Percentiles rank a stretch among this genome's conserved stretches.
phyloP scores from a whole-genome alignment of 768 basidiomycete genomes.

The Psilocybe cubensis region DNA sequence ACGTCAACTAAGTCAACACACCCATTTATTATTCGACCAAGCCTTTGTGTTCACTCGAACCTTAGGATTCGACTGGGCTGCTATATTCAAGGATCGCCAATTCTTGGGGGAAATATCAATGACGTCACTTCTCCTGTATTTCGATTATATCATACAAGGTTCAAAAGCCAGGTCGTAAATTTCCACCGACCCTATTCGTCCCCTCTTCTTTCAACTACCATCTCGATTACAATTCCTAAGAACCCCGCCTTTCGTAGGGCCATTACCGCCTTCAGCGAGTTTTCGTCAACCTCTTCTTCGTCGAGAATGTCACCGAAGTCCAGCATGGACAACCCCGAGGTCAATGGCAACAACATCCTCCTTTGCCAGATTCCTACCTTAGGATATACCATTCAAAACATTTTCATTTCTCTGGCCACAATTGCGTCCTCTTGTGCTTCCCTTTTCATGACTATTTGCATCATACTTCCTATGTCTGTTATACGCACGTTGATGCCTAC shows the following conservation, averaged over 20 bases:
- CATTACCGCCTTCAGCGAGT: not conserved
- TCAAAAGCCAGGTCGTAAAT: not conserved
- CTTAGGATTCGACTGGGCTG: too few relatives aligned
- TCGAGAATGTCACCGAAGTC: not conserved
- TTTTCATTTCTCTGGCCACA: constrained; percentile 25
- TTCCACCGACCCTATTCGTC: not conserved
- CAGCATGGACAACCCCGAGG: not conserved
- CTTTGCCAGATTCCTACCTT: constrained; percentile 26
- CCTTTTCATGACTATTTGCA: constrained; percentile 22
- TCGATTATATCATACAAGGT: not conserved
- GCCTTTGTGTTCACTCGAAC: too few relatives aligned
- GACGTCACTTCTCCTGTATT: not conserved
- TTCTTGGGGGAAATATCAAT: not conserved
- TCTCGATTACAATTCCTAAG: not conserved
- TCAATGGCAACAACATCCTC: not conserved
- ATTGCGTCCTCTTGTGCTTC: constrained; percentile 18
- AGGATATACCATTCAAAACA: constrained; percentile 28
- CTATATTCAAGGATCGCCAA: too few relatives aligned
- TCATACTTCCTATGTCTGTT: constrained; percentile 25
- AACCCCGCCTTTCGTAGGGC: not conserved
- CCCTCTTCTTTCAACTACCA: not conserved
- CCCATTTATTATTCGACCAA: too few relatives aligned
- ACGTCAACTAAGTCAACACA: too few relatives aligned
- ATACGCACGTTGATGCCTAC: constrained; percentile 13
- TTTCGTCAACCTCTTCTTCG: not conserved